Conservation (phyloP, 345 rosid species). For the Euclidium syriacum region DNA sequence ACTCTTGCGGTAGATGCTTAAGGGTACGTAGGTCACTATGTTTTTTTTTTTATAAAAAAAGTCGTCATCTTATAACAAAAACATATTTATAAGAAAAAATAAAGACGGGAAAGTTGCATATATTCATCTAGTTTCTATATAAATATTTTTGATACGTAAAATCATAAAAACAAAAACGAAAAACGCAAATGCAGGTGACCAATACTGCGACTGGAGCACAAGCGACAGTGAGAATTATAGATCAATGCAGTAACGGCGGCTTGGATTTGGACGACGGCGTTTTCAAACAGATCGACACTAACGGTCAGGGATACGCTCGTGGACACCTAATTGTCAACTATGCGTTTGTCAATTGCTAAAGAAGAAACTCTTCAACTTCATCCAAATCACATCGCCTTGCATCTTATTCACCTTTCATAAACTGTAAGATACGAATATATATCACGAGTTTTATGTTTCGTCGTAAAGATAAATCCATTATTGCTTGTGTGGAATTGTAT, state of each 20-base stretch:
- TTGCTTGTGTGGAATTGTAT: no score
- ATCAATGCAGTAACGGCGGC: slow-evolving; percentile 49
- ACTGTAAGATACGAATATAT: no score
- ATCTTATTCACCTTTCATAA: no score
- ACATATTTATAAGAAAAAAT: no score
- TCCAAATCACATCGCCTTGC: no score
- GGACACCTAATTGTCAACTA: slow-evolving; percentile 38
- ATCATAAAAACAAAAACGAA: background rate
- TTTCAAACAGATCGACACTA: slow-evolving; percentile 27
- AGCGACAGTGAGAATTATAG: slow-evolving; percentile 41
- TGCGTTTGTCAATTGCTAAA: slow-evolving; percentile 13
- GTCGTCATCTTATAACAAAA: no score
- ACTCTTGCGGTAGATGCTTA: slow-evolving; percentile 50
- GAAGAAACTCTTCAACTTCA: no score
- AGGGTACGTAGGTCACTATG: slow-evolving; percentile 34
- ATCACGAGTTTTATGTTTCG: background rate
- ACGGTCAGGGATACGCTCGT: slow-evolving; percentile 16
- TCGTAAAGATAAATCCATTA: background rate
- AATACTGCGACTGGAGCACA: slow-evolving; percentile 42
- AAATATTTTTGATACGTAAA: no score
- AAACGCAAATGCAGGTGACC: slow-evolving; percentile 33
- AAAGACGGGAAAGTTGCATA: no score
- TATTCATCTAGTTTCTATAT: no score
- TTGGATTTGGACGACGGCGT: slow-evolving; percentile 36
- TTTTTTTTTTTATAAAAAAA: background rate